These are phyloP conservation scores for Luffa acutangula DNA, from an alignment of 306 rosid species.

Conservation along the genomic window DNA sequence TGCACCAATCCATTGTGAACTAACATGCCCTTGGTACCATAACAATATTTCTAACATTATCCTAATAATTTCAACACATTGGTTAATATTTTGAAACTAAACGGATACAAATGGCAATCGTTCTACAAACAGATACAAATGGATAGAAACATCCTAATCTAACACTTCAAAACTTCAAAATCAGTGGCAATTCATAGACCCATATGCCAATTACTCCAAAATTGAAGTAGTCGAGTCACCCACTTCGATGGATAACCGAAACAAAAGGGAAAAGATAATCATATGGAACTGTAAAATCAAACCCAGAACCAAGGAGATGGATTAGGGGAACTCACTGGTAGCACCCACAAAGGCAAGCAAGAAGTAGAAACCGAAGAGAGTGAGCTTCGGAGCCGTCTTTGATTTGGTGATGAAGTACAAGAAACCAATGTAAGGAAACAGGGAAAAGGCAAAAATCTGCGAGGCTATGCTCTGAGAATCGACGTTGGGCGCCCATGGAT, in stretches of 20 bases:
- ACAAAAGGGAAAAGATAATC: neutral
- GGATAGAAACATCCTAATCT: neutral
- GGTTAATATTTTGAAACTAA: neutral
- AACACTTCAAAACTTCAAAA: neutral
- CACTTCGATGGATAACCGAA: neutral
- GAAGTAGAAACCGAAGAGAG: conserved; percentile 90
- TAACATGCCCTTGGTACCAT: no score
- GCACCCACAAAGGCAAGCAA: conserved; percentile 83
- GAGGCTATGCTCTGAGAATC: conserved; percentile 85
- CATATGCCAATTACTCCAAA: neutral
- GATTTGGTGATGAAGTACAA: conserved; percentile 84
- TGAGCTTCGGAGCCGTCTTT: conserved; percentile 77
- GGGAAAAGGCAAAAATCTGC: conserved; percentile 70
- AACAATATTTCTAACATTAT: no score
- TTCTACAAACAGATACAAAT: neutral
- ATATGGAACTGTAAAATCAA: neutral
- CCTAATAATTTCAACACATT: neutral
- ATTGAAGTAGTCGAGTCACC: neutral
- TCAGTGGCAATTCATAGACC: neutral
- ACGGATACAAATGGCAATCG: neutral
- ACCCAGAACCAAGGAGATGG: neutral
- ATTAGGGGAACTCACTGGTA: conserved; percentile 52
- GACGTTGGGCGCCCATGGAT: conserved; percentile 85
- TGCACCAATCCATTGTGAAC: no score
- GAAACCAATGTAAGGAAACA: conserved; percentile 82